phyloP scores from a whole-genome alignment of 495 filamentous ascomycete genomes.

The Penicillium samsonianum region DNA sequence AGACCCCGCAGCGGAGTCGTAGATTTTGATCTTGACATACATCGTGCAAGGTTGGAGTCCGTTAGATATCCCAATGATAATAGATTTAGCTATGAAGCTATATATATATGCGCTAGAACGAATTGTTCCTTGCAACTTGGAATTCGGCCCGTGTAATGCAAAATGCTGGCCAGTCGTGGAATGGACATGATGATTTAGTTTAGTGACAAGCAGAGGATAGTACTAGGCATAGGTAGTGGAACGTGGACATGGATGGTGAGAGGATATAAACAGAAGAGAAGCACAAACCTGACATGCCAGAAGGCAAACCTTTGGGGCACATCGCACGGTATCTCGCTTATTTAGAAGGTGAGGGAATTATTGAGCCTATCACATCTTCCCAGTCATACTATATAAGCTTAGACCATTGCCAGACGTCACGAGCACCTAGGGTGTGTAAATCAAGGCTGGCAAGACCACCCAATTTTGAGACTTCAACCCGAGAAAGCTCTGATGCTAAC shows the following conservation, averaged over 20 bases:
- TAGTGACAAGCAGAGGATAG: background rate
- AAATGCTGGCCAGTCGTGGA: background rate
- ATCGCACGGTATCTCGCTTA: background rate
- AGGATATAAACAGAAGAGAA: background rate
- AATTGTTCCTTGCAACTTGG: background rate
- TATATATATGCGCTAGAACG: background rate
- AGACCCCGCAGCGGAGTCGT: conserved; percentile 6
- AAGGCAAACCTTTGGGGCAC: background rate
- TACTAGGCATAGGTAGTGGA: background rate
- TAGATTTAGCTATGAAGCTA: background rate
- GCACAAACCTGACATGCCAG: background rate
- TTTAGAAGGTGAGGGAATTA: background rate
- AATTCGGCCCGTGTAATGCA: background rate
- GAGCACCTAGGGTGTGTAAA: background rate
- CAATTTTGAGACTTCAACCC: background rate
- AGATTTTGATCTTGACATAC: background rate
- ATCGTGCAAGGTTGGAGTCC: background rate
- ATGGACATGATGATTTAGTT: background rate
- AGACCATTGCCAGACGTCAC: background rate
- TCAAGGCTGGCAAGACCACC: background rate
- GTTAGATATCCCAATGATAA: background rate
- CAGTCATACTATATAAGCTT: background rate
- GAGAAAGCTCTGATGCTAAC: conserved; percentile 22
- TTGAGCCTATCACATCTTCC: background rate
- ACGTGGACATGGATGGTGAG: background rate